Base-by-base conservation (phyloP, 768 basidiomycete genomes). In the Sarcodon aspratus region DNA sequence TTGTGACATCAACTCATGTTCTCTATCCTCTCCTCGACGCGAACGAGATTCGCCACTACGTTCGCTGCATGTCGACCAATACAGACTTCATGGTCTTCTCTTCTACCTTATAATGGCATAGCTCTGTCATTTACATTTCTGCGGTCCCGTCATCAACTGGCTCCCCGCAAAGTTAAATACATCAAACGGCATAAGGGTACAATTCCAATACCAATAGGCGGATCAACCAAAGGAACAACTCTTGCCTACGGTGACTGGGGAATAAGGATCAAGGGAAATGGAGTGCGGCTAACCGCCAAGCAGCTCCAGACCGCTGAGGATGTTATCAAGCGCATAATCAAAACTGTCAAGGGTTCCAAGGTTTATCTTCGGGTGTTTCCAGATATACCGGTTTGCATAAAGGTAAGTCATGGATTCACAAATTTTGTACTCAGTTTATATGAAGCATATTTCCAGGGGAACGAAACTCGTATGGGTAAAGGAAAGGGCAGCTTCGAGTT, bases 401-500 rank as follows among this genome's bases (percentile, higher is more conserved):
- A 99, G 79, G 91, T 89, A 50, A 40, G 72, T 58, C 7, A 35
- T 12, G 13, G 45, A 31, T 43, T 44, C 36, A 5, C 31, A 3
- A 13, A 9, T 3, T 27, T 27, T 9, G 12, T 43, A 38, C 17
- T 11, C 1, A 43, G 33, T 34, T 42, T 42, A 13, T 27, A 17
- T 9, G 5, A 38, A 6, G 40, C 40, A 18, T 11, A 11, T 32
- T 18, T 50, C 6, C 51, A 92, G 89, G 95, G 96, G 48, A 98
- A 96, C 57, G 94, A 98, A 66, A 94, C 92, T 6, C 86, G 96
- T 74, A 97, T 98, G 96, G 96, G 96, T 46, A 98, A 98, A 68
- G 96, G 96, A 51, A 99, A 99, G 65, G 96, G 96, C 43, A 79
- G 86, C 0, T 98, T 98, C 58, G 96, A 98, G 61, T 97, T 75